A percentile compares a stretch with the other conserved stretches of the same genome.
phyloP scores from a whole-genome alignment of 2,329 filamentous ascomycete species.

The Purpureocillium takamizusanense region DNA sequence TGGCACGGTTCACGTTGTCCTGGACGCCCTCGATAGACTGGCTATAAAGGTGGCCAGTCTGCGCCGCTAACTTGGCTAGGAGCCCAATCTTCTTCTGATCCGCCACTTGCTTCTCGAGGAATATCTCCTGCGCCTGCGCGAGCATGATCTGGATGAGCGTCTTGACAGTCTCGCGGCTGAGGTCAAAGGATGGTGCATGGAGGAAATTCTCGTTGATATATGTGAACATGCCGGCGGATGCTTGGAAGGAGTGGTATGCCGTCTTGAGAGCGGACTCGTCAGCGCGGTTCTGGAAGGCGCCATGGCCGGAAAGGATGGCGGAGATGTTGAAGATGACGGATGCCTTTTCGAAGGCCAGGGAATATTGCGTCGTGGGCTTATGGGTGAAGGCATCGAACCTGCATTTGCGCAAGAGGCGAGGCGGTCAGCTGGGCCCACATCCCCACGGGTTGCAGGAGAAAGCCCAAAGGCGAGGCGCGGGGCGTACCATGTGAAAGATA shows the following conservation, averaged over 20 bases:
- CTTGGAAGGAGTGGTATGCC: conserved; percentile 96
- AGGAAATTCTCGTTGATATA: conserved; percentile 99
- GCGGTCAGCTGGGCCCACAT: conserved; percentile 3
- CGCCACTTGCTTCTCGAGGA: conserved; percentile 88
- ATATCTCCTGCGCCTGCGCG: conserved; percentile 94
- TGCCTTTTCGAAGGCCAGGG: conserved; percentile 93
- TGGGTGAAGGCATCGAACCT: conserved; percentile 99
- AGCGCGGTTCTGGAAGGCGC: conserved; percentile 81
- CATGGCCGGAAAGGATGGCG: conserved; percentile 91
- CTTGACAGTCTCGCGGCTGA: conserved; percentile 93
- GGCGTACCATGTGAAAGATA: conserved; percentile 88
- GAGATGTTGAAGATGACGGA: conserved; percentile 99
- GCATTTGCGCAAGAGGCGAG: conserved; percentile 4
- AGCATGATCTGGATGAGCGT: conserved; percentile 87
- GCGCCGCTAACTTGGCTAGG: conserved; percentile 85
- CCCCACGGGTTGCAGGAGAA: no score
- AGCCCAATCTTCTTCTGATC: conserved; percentile 90
- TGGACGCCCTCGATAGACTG: conserved; percentile 86
- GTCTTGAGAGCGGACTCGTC: conserved; percentile 92
- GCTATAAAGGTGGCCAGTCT: conserved; percentile 78
- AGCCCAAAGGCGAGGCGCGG: conserved; percentile 14
- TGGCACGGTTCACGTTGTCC: conserved; percentile 80
- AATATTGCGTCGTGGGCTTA: conserved; percentile 94
- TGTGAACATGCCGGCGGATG: conserved; percentile 97
- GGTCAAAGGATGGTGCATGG: conserved; percentile 90